Evolutionary conservation across 75 land plant species (phyloP).

Genomic region (Cryptomeria japonica): DNA sequence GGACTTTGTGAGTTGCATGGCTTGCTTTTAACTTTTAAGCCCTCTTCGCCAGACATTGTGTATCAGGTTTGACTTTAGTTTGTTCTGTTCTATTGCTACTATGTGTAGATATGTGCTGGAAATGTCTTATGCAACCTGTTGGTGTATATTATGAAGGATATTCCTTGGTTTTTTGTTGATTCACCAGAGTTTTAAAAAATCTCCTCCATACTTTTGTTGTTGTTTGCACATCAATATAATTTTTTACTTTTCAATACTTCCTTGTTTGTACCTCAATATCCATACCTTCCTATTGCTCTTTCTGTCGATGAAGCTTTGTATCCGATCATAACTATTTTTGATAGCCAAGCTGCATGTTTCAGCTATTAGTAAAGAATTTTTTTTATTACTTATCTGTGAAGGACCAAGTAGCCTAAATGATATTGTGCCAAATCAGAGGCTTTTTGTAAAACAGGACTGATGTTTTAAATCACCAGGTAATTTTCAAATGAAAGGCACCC

Average conservation of each 20-base stretch:
- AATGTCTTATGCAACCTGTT: not conserved
- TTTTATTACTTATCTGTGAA: not conserved
- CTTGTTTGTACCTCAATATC: not conserved
- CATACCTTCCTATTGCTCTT: not conserved
- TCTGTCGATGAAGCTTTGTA: not conserved
- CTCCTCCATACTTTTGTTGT: not conserved
- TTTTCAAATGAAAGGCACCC: not conserved
- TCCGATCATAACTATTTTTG: not conserved
- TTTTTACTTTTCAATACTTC: not conserved
- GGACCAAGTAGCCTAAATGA: not conserved
- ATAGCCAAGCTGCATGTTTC: not conserved
- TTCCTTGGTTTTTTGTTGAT: not conserved
- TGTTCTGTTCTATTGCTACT: not conserved
- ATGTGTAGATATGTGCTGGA: not conserved
- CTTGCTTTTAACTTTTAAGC: not conserved
- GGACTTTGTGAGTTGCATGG: not conserved
- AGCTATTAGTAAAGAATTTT: conserved; percentile 2
- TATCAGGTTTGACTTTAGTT: not conserved
- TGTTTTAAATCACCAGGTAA: not conserved
- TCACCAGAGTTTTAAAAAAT: not conserved
- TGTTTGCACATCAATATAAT: not conserved
- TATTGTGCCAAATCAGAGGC: not conserved
- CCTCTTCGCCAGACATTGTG: not conserved
- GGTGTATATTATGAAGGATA: not conserved
- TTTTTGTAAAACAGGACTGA: not conserved